Conservation (phyloP, 345 rosid species). For the Citropsis articulata region DNA sequence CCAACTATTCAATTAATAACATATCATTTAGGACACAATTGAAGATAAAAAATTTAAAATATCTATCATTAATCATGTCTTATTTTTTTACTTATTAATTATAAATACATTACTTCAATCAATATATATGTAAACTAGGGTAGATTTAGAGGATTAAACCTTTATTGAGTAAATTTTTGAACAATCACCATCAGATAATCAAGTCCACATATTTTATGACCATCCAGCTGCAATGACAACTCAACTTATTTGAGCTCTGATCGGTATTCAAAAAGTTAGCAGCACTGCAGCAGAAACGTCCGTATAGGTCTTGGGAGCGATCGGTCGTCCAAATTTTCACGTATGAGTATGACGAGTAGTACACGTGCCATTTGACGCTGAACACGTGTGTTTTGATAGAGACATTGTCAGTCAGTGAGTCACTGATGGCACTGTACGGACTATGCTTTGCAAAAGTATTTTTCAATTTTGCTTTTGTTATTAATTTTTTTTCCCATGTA, state of each 20-base stretch:
- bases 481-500: too few relatives aligned
- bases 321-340: background rate
- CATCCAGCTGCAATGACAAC: background rate
- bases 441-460: background rate
- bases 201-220: background rate
- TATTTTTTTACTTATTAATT: too few relatives aligned
- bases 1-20: too few relatives aligned
- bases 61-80: fast-evolving
- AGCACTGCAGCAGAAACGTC: background rate
- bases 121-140: too few relatives aligned
- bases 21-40: too few relatives aligned
- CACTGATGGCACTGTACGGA: background rate
- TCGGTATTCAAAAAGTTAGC: background rate
- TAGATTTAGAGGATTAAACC: too few relatives aligned
- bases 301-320: background rate
- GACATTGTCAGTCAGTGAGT: background rate
- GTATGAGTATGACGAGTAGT: too few relatives aligned
- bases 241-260: background rate
- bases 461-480: too few relatives aligned
- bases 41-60: too few relatives aligned
- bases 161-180: too few relatives aligned
- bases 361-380: background rate
- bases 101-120: too few relatives aligned
- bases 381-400: background rate
- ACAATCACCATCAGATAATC: background rate